Conservation (phyloP, 2,329 filamentous ascomycete genomes). For the Curvularia hawaiiensis region DNA sequence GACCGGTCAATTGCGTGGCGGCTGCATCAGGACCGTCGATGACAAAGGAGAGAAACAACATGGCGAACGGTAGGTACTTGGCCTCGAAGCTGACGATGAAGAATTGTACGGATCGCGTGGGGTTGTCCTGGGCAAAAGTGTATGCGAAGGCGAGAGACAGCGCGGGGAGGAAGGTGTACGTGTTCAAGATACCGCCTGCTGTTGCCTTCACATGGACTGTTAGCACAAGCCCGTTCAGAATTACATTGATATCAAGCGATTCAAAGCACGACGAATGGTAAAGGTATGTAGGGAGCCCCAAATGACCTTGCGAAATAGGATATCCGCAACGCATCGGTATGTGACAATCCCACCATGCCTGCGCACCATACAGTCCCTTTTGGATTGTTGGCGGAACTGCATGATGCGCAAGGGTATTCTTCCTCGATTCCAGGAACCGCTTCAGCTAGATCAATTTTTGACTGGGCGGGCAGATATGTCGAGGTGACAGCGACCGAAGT, state of each 20-base stretch:
- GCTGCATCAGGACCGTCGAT: constrained; percentile 64
- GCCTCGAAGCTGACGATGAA: constrained; percentile 84
- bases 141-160: constrained; percentile 82
- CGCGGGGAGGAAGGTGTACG: constrained; percentile 58
- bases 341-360: constrained; percentile 59
- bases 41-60: constrained; percentile 76
- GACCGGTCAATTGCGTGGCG: constrained; percentile 72
- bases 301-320: constrained; percentile 62
- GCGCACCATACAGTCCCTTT: constrained; percentile 53
- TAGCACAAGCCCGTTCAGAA: constrained; percentile 29
- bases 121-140: constrained; percentile 84
- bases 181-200: constrained; percentile 59
- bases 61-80: constrained; percentile 78
- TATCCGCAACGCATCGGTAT: constrained; percentile 60
- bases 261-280: constrained; percentile 13
- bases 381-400: constrained; percentile 55
- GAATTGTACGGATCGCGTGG: constrained; percentile 75
- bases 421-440: constrained; percentile 62
- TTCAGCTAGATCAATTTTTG: constrained; percentile 51
- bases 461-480: constrained; percentile 62
- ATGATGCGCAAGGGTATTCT: constrained; percentile 58
- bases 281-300: constrained; percentile 66
- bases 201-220: constrained; percentile 53
- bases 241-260: constrained; percentile 9
- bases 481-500: constrained; percentile 55